Evolutionary conservation across 768 basidiomycete genomes (phyloP).

Genomic region (Mycena filopes): DNA sequence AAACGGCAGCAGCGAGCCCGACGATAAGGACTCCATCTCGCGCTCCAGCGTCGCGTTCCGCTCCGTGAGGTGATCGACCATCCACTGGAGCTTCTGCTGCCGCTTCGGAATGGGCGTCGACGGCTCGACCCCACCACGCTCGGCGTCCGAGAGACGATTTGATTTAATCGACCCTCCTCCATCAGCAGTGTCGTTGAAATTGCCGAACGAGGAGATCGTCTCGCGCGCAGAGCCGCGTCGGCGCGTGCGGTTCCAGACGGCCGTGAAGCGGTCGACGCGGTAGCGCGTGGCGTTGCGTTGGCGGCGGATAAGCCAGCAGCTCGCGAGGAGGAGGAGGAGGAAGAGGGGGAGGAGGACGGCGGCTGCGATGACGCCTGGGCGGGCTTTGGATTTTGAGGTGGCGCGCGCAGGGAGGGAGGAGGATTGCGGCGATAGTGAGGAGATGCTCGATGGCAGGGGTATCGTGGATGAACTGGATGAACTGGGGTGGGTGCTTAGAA

Average conservation of each 20-base stretch:
- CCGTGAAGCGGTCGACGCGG: constrained; percentile 10
- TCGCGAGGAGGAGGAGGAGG: neutral
- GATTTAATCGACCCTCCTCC: neutral
- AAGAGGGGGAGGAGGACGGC: constrained; percentile 2
- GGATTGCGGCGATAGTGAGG: neutral
- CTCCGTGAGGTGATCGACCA: neutral
- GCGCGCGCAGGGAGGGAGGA: no score
- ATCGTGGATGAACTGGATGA: no score
- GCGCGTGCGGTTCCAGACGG: neutral
- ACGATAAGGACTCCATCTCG: neutral
- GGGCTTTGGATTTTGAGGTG: no score
- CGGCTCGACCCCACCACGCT: no score
- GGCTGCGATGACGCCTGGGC: neutral
- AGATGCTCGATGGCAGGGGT: no score
- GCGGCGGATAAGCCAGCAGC: neutral
- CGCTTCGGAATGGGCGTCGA: neutral
- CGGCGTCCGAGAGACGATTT: neutral
- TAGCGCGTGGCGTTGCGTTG: neutral
- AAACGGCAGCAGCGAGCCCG: neutral
- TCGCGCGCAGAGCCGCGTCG: neutral
- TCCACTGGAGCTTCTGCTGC: neutral
- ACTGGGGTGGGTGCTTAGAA: no score
- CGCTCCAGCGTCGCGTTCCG: constrained; percentile 1
- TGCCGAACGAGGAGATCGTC: neutral
- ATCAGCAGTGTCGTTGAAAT: neutral